A percentile compares a stretch with the other conserved stretches of the same genome.
phyloP scores from a whole-genome alignment of 352 stramenopile genomes.

The Ochromonadaceae sp. region DNA sequence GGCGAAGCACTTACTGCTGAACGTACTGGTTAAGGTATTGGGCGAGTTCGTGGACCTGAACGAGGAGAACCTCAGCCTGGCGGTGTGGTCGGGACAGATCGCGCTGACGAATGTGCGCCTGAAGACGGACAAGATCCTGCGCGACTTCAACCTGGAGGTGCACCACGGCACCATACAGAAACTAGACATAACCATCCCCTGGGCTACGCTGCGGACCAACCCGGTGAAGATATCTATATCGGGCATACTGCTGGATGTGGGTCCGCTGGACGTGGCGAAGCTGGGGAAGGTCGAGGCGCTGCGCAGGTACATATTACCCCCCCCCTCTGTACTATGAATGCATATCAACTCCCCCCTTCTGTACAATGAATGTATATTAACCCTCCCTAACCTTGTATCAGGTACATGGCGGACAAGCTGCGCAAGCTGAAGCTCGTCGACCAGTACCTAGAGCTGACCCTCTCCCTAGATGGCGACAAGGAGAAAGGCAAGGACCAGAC shows the following conservation, averaged over 20 bases:
- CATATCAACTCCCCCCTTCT: not conserved
- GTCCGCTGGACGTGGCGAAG: slow-evolving; percentile 10
- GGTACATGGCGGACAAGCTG: too few species aligned
- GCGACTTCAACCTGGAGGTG: slow-evolving; percentile 25
- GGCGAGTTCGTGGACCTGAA: slow-evolving; percentile 39
- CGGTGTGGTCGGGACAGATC: slow-evolving; percentile 40
- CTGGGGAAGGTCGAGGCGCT: slow-evolving; percentile 7
- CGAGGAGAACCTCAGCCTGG: slow-evolving; percentile 36
- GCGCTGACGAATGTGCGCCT: slow-evolving; percentile 33
- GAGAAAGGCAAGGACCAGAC: too few species aligned
- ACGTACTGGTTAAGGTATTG: slow-evolving; percentile 29
- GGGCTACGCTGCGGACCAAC: slow-evolving; percentile 27
- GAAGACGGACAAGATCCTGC: slow-evolving; percentile 20
- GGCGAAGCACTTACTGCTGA: too few species aligned
- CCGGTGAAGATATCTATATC: slow-evolving; percentile 28
- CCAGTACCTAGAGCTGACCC: too few species aligned
- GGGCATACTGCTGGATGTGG: slow-evolving; percentile 22
- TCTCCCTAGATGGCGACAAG: too few species aligned
- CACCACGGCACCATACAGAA: slow-evolving; percentile 13
- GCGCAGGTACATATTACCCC: not conserved
- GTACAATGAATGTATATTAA: too few species aligned
- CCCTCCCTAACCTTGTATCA: too few species aligned
- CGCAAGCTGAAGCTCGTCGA: too few species aligned
- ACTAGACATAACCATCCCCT: slow-evolving; percentile 31
- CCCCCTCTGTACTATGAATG: not conserved